phyloP scores from a whole-genome alignment of 139 green algal genomes.

The Micractinium sp. region DNA sequence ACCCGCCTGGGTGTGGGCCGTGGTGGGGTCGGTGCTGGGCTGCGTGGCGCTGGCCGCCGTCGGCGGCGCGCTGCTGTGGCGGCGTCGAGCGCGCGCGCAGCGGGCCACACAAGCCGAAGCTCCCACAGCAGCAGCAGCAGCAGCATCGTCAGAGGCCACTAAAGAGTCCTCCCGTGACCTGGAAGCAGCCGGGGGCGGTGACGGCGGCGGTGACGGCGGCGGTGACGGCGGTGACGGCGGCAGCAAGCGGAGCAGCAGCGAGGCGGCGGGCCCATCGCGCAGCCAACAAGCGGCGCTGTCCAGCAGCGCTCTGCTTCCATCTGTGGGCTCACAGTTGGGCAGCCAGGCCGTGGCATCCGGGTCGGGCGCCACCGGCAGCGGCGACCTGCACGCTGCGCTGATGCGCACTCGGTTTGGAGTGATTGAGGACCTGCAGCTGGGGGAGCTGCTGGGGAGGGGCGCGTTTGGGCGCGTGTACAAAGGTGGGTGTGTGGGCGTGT shows the following conservation, averaged over 20 bases:
- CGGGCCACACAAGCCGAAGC: too few relatives aligned
- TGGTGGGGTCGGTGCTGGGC: background rate
- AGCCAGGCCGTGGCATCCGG: too few relatives aligned
- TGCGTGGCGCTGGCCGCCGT: background rate
- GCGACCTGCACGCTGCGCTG: background rate
- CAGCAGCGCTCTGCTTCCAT: background rate
- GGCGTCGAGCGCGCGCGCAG: background rate
- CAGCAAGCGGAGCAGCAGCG: background rate
- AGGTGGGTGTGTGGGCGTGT: background rate
- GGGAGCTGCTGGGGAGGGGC: constrained; percentile 13
- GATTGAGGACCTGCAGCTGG: constrained; percentile 13
- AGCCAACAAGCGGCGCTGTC: background rate
- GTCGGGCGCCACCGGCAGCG: too few relatives aligned
- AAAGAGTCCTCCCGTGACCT: too few relatives aligned
- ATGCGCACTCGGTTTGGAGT: background rate
- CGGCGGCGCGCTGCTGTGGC: background rate
- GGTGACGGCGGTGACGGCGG: background rate
- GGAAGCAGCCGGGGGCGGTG: background rate
- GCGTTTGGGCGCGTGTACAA: constrained; percentile 10
- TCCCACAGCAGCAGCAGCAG: too few relatives aligned
- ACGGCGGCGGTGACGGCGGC: background rate
- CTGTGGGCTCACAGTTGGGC: background rate
- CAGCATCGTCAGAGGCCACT: too few relatives aligned
- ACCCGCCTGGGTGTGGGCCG: background rate
- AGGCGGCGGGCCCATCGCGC: too few relatives aligned